phyloP scores from a whole-genome alignment of 2,329 filamentous ascomycete genomes.

The Fusarium udum region DNA sequence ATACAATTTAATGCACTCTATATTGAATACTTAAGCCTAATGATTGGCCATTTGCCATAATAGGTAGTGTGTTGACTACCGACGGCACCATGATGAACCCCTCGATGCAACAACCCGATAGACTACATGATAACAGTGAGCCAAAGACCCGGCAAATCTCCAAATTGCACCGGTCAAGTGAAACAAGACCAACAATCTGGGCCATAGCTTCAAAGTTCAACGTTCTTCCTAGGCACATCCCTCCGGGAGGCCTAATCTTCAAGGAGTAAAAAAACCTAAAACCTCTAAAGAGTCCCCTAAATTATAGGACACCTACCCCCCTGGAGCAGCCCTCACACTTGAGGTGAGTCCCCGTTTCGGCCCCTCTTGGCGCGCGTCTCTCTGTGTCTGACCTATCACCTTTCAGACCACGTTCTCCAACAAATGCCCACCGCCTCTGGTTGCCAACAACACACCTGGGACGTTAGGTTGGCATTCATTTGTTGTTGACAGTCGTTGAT shows the following conservation, averaged over 20 bases:
- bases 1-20: neutral
- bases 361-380: slow-evolving; percentile 34
- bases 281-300: slow-evolving; percentile 25
- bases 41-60: slow-evolving; percentile 10
- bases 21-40: neutral
- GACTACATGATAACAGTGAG: neutral
- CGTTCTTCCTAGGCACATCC: neutral
- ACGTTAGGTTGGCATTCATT: slow-evolving; percentile 22
- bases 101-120: slow-evolving; percentile 19
- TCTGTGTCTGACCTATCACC: slow-evolving; percentile 38
- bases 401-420: neutral
- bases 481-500: slow-evolving; percentile 30
- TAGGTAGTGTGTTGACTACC: slow-evolving; percentile 30
- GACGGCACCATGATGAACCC: slow-evolving; percentile 11
- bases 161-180: slow-evolving; percentile 12
- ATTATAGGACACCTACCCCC: slow-evolving; percentile 16
- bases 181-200: slow-evolving; percentile 7
- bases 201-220: neutral
- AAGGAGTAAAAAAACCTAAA: slow-evolving; percentile 14
- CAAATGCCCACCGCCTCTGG: slow-evolving; percentile 40
- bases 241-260: slow-evolving; percentile 5
- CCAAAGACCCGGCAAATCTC: slow-evolving; percentile 6
- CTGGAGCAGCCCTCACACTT: slow-evolving; percentile 8
- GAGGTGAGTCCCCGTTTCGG: slow-evolving; percentile 21
- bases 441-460: slow-evolving; percentile 23